Evolutionary conservation across 2,329 filamentous ascomycete genomes (phyloP), one percentile per base, ranked within the genome.

Genomic region (Botrytis fabae): DNA sequence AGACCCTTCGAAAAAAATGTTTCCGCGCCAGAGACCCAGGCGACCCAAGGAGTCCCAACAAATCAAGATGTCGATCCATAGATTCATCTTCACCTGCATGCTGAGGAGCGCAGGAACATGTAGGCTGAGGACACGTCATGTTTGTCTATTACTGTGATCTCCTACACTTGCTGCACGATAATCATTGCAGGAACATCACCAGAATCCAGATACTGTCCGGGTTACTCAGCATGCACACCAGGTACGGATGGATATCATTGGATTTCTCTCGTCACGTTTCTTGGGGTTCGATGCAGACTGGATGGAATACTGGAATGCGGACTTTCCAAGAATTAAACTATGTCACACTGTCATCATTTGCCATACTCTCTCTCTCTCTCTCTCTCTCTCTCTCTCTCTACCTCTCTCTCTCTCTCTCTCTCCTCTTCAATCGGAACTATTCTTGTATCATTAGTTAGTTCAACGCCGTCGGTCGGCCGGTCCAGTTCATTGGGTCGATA

Each of bases 101-200:
- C 42, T 38, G 64, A 54, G 32, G 35, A 57, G 62, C 62, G 62
- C 62, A 64, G 62, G 62, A 64, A 64, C 62, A 46, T 44, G 28
- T 35, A 64, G 18, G 20, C 42, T 4, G 62, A 46, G 42, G 42
- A 64, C 64, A 68, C 64, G 64, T 68, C 64, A 68, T 68, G 64
- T 68, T 54, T 22, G 62, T 32, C 44, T 16, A 35, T 32, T 25
- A 22, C 62, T 25, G 42, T 64, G 42, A 64, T 64, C 62, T 64
- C 62, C 62, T 40, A 25, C 25, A 25, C 59, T 61, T 40, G 5
- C 62, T 68, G 64, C 64, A 54, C 64, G 64, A 68, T 54, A 68
- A 68, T 68, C 64, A 68, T 68, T 54, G 64, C 46, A 54, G 64
- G 64, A 40, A 68, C 64, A 38, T 68, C 7, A 54, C 46, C 46